A percentile compares a stretch with the other conserved stretches of the same genome.
Evolutionary conservation across 1,284 basidiomycete species (phyloP).

Genomic region (Ceratobasidium sp.): DNA sequence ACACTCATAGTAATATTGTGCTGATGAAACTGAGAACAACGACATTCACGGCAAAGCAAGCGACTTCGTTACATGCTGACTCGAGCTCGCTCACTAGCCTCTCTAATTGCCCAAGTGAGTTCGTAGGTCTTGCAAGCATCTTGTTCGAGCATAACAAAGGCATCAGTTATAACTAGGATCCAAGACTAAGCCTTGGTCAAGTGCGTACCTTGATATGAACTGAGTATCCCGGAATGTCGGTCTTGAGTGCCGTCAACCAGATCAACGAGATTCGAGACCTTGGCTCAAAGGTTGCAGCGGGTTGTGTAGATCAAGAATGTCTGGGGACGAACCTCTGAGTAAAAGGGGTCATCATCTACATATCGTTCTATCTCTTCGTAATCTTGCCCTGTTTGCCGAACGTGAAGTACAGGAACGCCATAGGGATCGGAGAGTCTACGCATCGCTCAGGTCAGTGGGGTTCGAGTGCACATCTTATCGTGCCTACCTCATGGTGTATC

Average conservation of each 20-base stretch:
- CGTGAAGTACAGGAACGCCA: slow-evolving; percentile 79
- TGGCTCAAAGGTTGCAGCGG: neutral
- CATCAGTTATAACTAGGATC: too few species aligned
- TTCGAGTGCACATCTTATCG: neutral
- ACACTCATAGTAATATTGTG: too few species aligned
- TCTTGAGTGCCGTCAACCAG: slow-evolving; percentile 76
- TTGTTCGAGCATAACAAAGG: slow-evolving; percentile 51
- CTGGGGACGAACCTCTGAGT: slow-evolving; percentile 71
- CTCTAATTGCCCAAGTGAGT: slow-evolving; percentile 88
- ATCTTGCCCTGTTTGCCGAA: slow-evolving; percentile 89
- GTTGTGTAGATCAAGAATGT: neutral
- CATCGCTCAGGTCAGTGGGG: neutral
- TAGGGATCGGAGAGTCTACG: slow-evolving; percentile 54
- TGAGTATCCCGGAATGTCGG: slow-evolving; percentile 76
- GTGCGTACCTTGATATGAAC: slow-evolving; percentile 76
- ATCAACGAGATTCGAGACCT: slow-evolving; percentile 86
- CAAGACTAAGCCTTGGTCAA: neutral
- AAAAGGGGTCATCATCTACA: slow-evolving; percentile 91
- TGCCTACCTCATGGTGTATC: slow-evolving; percentile 66
- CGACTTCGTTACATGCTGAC: neutral
- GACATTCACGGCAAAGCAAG: neutral
- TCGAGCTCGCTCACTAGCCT: slow-evolving; percentile 71
- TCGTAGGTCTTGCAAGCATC: slow-evolving; percentile 91
- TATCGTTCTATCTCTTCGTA: slow-evolving; percentile 81
- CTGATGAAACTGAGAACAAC: too few species aligned